Evolutionary conservation across 1,139 yeast species (phyloP), one percentile per base, ranked within the genome.

Genomic region (Lodderomyces beijingensis): DNA sequence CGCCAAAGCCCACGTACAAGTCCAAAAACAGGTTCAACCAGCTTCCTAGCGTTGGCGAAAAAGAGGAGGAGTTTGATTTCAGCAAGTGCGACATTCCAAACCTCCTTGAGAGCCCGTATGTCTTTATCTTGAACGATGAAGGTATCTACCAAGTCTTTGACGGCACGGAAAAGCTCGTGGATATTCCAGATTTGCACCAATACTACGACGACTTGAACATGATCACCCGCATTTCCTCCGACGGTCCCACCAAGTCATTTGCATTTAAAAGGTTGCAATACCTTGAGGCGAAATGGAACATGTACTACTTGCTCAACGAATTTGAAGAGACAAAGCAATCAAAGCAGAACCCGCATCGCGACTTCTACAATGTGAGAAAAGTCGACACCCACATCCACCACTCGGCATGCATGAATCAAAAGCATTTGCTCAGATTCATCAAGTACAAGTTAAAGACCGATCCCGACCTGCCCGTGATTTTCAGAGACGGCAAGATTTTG

Each of bases 371-470:
- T 52, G 98, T 93, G 31, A 79, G 98, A 66, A 93, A 93, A 56
- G 99, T 93, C 28, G 99, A 93, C 53, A 93, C 98, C 10, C 99
- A 93, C 68, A 95, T 93, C 50, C 99, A 93, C 57, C 98, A 93
- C 57, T 85, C 96, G 10, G 99, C 99, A 6, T 89, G 96, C 57
- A 91, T 91, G 98, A 93, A 93, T 53, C 98, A 93, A 58, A 93
- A 93, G 59, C 98, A 93, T 61, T 67, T 93, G 51, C 67, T 93
- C 45, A 80, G 98, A 49, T 93, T 86, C 57, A 93, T 93, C 58
- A 93, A 93, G 60, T 86, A 88, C 56, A 91, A 91, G 62, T 58
- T 74, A 62, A 51, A 65, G 46, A 65, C 73, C 1, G 47, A 51
- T 26, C 91, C 95, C 1, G 74, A 86, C 46, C 96, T 91, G 55